phyloP scores from a whole-genome alignment of 305 asterid genomes.

The Fraxinus paxiana region DNA sequence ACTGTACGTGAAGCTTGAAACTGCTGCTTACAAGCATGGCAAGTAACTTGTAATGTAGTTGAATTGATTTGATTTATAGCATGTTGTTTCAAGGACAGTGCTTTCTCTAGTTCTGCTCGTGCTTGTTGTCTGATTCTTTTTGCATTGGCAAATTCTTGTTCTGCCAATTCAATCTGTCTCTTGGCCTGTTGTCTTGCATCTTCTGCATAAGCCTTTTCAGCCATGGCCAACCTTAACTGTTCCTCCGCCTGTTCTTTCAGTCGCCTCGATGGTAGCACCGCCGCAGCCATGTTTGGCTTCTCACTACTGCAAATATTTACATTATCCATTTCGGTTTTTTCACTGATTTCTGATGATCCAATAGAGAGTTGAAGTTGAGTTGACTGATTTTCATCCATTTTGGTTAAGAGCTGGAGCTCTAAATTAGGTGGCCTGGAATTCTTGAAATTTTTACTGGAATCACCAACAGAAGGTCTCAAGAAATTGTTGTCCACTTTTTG shows the following conservation, averaged over 20 bases:
- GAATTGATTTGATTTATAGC: constrained; percentile 49
- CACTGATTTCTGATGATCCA: constrained; percentile 48
- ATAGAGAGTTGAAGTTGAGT: constrained; percentile 68
- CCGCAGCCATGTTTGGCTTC: neutral
- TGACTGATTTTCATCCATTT: constrained; percentile 40
- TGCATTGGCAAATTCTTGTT: constrained; percentile 65
- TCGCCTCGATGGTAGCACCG: constrained; percentile 12
- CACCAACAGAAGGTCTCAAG: neutral
- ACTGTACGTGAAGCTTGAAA: constrained; percentile 27
- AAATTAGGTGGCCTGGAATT: constrained; percentile 33
- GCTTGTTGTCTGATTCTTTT: constrained; percentile 68
- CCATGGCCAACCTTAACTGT: constrained; percentile 48
- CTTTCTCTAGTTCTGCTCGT: constrained; percentile 58
- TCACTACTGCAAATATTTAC: constrained; percentile 5
- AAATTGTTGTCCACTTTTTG: constrained; percentile 18
- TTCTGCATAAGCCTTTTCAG: constrained; percentile 67
- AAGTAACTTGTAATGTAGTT: constrained; percentile 54
- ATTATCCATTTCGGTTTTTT: constrained; percentile 5
- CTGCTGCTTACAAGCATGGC: constrained; percentile 60
- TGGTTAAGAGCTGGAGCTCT: constrained; percentile 50
- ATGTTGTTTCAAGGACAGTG: constrained; percentile 45
- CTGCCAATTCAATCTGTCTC: constrained; percentile 66
- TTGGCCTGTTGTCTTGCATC: constrained; percentile 61
- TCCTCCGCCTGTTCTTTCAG: constrained; percentile 42
- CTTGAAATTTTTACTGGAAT: neutral